Base-by-base conservation (phyloP, 2,329 filamentous ascomycete species). In the Sarocladium oryzae region DNA sequence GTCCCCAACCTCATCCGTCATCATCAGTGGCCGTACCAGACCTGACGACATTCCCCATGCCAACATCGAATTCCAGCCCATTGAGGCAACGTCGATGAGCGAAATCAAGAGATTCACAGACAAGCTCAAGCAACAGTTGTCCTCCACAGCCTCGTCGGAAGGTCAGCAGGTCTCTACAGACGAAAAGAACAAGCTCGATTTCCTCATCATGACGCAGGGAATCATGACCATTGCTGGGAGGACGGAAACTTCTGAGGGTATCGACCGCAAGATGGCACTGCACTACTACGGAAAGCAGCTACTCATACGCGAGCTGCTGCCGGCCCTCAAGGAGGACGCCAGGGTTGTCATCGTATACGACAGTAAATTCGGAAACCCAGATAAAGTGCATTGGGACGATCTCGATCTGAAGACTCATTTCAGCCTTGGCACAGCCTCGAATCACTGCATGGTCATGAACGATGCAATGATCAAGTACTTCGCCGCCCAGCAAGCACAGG, bases 241-340 rank as follows among this genome's bases (percentile, higher is more conserved):
- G 33, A 64, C 59, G 1, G 70, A 74, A 54, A 73, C 72, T 0
- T 23, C 65, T 1, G 73, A 76, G 54, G 71, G 69, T 1, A 66
- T 76, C 15, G 70, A 74, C 45, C 61, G 61, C 43, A 75, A 74
- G 55, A 68, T 75, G 62, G 66, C 65, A 0, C 60, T 75, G n/a
- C 70, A 73, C 51, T 74, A 71, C 54, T 76, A 76, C 52, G 67
- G 71, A 15, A 67, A 65, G 11, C 71, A 74, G 54, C 64, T 72
- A 0, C 67, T 76, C 13, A 66, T 74, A 20, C 58, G 62, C 13
- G 68, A 71, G 33, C 61, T 76, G 4, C 54, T 67, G 0, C 70
- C 72, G 0, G 56, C 60, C 0, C 56, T 74, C n/a, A 64, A 57
- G 28, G 55, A 60, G 0, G 61, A 66, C n/a, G 62, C 68, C 5